These are phyloP conservation scores for Eimeria acervulina DNA, from an alignment of 169 alveolate genomes.

Conservation along the genomic window DNA sequence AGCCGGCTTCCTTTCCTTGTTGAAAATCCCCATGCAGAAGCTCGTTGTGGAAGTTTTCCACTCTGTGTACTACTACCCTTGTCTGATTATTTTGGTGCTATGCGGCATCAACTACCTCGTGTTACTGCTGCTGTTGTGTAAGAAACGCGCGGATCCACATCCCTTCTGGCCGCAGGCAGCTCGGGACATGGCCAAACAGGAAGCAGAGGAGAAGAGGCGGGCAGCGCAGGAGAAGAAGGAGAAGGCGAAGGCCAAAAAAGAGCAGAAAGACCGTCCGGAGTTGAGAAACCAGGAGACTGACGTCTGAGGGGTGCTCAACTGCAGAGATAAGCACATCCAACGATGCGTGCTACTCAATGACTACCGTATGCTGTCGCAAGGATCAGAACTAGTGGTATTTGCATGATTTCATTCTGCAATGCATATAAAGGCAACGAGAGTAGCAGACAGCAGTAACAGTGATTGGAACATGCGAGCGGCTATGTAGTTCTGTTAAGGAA, in stretches of 20 bases:
- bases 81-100: constrained; percentile 78
- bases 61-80: constrained; percentile 77
- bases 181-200: constrained; percentile 73
- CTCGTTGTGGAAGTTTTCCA: constrained; percentile 81
- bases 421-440: constrained; percentile 7
- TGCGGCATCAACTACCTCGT: constrained; percentile 73
- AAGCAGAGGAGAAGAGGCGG: constrained; percentile 51
- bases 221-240: constrained; percentile 50
- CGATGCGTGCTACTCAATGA: constrained; percentile 10
- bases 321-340: neutral
- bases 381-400: constrained; percentile 40
- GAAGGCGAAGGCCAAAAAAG: constrained; percentile 24
- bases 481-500: neutral
- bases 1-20: constrained; percentile 78
- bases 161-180: constrained; percentile 84
- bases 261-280: neutral
- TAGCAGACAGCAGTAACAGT: constrained; percentile 23
- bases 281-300: constrained; percentile 31
- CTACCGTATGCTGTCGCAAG: constrained; percentile 10
- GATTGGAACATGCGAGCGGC: constrained; percentile 16
- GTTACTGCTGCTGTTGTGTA: constrained; percentile 50
- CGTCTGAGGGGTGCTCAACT: constrained; percentile 8
- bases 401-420: constrained; percentile 24
- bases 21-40: constrained; percentile 81
- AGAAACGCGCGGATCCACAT: constrained; percentile 71